Percentiles rank a stretch among this genome's conserved stretches.
Conservation (phyloP, 768 basidiomycete genomes). For the Aureoboletus auriporus region DNA sequence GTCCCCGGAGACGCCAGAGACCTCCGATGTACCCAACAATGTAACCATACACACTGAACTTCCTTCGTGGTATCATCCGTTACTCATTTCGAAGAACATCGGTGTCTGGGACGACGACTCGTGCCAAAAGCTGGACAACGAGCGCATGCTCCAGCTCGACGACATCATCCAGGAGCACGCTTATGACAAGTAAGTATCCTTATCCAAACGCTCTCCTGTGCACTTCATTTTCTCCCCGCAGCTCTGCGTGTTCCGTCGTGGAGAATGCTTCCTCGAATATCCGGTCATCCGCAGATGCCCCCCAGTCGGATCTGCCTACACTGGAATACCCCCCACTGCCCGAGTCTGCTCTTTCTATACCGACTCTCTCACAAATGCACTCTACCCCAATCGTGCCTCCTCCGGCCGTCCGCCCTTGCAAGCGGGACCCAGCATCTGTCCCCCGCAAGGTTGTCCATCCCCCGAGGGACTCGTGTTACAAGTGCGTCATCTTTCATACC, state of each 20-base stretch:
- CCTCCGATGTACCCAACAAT: constrained; percentile 50
- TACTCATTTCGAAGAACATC: constrained; percentile 40
- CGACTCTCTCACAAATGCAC: constrained; percentile 37
- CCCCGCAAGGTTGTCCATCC: constrained; percentile 65
- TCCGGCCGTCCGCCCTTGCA: constrained; percentile 56
- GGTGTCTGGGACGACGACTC: constrained; percentile 43
- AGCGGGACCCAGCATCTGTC: constrained; percentile 44
- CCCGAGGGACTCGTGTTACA: constrained; percentile 70
- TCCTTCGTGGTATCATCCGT: constrained; percentile 55
- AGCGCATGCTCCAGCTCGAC: constrained; percentile 61
- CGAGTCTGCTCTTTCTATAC: constrained; percentile 30
- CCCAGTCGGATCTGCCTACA: constrained; percentile 31
- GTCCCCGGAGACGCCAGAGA: constrained; percentile 67
- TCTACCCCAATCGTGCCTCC: constrained; percentile 66
- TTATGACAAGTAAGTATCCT: constrained; percentile 62
- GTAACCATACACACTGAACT: constrained; percentile 48
- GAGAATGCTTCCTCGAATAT: constrained; percentile 15
- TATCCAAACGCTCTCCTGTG: constrained; percentile 12
- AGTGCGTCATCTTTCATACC: constrained; percentile 42
- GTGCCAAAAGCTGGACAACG: constrained; percentile 45
- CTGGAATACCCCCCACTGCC: constrained; percentile 26
- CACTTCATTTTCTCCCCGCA: constrained; percentile 2
- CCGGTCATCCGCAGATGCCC: constrained; percentile 27
- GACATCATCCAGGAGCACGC: constrained; percentile 72
- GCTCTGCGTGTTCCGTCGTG: constrained; percentile 17